Percentiles rank a stretch among this genome's conserved stretches.
Conservation (phyloP, 148 eudicot genomes). For the Polygonum maritimum region DNA sequence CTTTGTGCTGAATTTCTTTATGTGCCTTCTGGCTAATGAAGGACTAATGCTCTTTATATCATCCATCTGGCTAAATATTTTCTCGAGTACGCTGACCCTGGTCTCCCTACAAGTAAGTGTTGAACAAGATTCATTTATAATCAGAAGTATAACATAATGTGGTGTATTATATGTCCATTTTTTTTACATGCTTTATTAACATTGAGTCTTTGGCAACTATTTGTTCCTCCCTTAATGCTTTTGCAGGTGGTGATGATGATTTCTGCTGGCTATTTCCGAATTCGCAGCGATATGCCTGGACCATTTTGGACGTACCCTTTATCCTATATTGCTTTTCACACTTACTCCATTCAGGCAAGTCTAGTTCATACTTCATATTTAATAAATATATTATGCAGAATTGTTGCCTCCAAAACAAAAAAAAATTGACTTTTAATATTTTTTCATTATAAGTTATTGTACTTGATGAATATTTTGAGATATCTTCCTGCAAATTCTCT, state of each 20-base stretch:
- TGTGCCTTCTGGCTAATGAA: constrained; percentile 85
- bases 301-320: constrained; percentile 83
- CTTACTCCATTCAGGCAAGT: constrained; percentile 90
- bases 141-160: background rate
- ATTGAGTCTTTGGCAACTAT: background rate
- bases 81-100: constrained; percentile 71
- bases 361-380: background rate
- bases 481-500: too few relatives aligned
- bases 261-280: constrained; percentile 89
- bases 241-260: constrained; percentile 90
- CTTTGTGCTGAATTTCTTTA: constrained; percentile 75
- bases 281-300: constrained; percentile 72
- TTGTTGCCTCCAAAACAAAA: background rate
- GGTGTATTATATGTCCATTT: background rate
- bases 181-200: background rate
- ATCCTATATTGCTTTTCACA: constrained; percentile 85
- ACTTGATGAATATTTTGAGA: too few relatives aligned
- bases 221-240: background rate
- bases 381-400: background rate
- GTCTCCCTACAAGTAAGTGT: constrained; percentile 68
- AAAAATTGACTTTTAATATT: too few relatives aligned
- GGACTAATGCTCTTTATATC: constrained; percentile 71
- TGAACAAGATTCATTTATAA: background rate
- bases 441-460: too few relatives aligned
- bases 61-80: constrained; percentile 53